phyloP scores from a whole-genome alignment of 345 rosid genomes.

The Populus alba region DNA sequence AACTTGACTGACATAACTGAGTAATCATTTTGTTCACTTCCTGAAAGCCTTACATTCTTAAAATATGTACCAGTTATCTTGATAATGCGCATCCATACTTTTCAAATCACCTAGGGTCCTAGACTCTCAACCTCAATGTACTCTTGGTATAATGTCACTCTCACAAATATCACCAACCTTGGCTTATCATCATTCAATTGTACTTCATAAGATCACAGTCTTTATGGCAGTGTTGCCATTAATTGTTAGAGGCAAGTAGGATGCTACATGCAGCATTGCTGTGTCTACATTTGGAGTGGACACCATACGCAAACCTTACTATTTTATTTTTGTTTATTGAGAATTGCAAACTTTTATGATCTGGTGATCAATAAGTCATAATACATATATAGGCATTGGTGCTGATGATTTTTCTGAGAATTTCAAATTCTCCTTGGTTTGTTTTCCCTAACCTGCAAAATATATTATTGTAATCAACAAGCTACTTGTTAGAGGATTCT shows the following conservation, averaged over 20 bases:
- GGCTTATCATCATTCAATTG: background rate
- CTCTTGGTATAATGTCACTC: background rate
- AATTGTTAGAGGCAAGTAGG: background rate
- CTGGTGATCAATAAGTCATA: background rate
- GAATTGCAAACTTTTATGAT: background rate
- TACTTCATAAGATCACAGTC: background rate
- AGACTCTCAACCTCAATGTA: background rate
- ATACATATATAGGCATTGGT: background rate
- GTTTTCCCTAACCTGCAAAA: background rate
- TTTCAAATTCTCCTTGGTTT: background rate
- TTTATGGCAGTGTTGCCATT: background rate
- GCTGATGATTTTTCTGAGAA: background rate
- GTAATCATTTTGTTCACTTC: background rate
- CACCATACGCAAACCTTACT: background rate
- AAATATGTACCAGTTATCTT: background rate
- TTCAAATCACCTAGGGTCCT: background rate
- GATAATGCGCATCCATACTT: background rate
- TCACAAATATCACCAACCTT: background rate
- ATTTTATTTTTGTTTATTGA: no score
- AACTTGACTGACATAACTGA: background rate
- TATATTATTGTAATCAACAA: background rate
- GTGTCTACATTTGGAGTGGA: background rate
- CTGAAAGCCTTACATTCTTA: background rate
- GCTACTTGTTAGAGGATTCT: background rate
- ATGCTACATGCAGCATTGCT: background rate